A percentile compares a stretch with the other conserved stretches of the same genome.
Evolutionary conservation across 2,329 filamentous ascomycete species (phyloP).

Genomic region (Aspergillus latus): DNA sequence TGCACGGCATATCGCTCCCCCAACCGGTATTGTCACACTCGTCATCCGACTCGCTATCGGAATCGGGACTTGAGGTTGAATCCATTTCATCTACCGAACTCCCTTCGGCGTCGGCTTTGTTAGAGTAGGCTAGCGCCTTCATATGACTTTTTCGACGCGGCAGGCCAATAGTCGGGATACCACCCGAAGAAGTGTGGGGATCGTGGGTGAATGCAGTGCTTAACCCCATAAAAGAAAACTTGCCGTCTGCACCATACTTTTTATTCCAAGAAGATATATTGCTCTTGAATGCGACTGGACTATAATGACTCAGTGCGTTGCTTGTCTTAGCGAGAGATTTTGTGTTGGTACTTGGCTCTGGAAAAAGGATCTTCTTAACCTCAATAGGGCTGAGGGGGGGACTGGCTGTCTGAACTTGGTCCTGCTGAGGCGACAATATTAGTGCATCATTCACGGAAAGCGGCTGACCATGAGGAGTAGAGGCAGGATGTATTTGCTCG

Average conservation of each 20-base stretch:
- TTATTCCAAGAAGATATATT: constrained; percentile 50
- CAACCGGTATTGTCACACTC: constrained; percentile 29
- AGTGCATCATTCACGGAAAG: constrained; percentile 1
- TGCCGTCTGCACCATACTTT: constrained; percentile 54
- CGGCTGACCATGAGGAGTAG: constrained; percentile 8
- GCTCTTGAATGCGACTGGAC: constrained; percentile 53
- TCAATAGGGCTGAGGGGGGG: constrained; percentile 43
- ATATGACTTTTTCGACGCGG: constrained; percentile 26
- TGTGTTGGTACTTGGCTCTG: constrained; percentile 18
- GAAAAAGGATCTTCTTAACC: constrained; percentile 49
- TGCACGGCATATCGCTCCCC: constrained; percentile 24
- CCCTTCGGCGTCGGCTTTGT: constrained; percentile 6
- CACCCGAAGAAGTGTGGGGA: constrained; percentile 13
- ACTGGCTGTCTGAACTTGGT: constrained; percentile 34
- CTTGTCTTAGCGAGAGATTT: constrained; percentile 13
- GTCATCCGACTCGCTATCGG: constrained; percentile 28
- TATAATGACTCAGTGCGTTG: constrained; percentile 48
- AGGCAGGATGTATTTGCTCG: background rate
- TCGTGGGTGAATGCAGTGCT: constrained; percentile 10
- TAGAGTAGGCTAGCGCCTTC: constrained; percentile 8
- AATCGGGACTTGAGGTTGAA: constrained; percentile 28
- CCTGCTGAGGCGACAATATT: constrained; percentile 17
- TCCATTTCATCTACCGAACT: constrained; percentile 12
- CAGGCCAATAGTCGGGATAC: constrained; percentile 43
- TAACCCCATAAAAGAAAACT: constrained; percentile 41